Percentiles rank a stretch among this genome's conserved stretches.
Conservation (phyloP, 2,329 filamentous ascomycete genomes). For the Verticillium klebahnii region DNA sequence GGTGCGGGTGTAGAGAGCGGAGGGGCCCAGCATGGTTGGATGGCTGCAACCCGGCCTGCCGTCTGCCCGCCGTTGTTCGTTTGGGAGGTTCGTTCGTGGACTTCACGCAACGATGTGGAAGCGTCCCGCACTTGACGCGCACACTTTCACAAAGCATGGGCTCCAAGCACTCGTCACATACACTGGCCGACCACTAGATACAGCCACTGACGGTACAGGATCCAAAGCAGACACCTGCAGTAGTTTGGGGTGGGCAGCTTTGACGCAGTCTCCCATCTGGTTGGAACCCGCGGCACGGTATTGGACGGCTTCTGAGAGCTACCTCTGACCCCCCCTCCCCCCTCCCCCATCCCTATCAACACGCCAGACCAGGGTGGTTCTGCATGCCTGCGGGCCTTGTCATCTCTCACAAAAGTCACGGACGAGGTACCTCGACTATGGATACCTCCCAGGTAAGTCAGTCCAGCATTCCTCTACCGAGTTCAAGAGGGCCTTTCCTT, state of each 20-base stretch:
- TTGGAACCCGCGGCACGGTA: background rate
- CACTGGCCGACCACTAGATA: background rate
- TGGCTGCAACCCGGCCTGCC: background rate
- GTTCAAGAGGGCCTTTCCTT: conserved; percentile 2
- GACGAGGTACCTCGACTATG: conserved; percentile 9
- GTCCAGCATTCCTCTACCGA: conserved; percentile 4
- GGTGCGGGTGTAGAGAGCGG: background rate
- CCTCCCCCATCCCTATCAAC: background rate
- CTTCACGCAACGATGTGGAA: background rate
- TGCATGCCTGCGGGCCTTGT: background rate
- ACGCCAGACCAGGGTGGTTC: background rate
- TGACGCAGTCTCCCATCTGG: background rate
- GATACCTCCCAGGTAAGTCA: background rate
- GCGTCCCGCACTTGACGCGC: background rate
- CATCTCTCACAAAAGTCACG: background rate
- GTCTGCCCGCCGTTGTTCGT: background rate
- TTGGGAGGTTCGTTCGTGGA: background rate
- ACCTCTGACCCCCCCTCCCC: background rate
- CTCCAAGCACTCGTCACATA: background rate
- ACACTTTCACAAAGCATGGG: background rate
- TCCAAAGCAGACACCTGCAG: background rate
- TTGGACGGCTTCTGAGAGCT: background rate
- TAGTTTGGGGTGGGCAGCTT: background rate
- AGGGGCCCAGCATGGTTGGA: background rate
- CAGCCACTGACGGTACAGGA: background rate